These are phyloP conservation scores for Sistotremastrum suecicum DNA, from an alignment of 768 basidiomycete species.

Conservation along the genomic window DNA sequence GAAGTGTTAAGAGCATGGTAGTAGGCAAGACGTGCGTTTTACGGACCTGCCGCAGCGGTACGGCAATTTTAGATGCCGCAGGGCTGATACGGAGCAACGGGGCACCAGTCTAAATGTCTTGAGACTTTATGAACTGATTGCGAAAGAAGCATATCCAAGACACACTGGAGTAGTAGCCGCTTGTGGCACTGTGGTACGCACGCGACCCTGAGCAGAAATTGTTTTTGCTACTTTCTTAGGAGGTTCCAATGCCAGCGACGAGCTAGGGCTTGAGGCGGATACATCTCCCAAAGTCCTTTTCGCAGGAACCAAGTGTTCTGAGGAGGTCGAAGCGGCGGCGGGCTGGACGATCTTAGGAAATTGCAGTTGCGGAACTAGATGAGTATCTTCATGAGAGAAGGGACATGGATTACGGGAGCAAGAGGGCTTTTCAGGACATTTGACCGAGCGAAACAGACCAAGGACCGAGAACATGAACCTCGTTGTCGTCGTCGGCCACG, in stretches of 20 bases:
- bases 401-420: slow-evolving; percentile 45
- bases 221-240: too few species aligned
- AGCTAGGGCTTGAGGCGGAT: too few species aligned
- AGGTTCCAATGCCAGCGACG: too few species aligned
- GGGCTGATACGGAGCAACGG: slow-evolving; percentile 55
- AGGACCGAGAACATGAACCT: slow-evolving; percentile 46
- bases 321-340: too few species aligned
- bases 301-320: too few species aligned
- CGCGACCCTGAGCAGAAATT: too few species aligned
- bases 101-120: slow-evolving; percentile 32
- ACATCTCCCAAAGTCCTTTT: too few species aligned
- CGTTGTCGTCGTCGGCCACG: slow-evolving; percentile 2
- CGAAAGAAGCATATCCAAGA: background rate
- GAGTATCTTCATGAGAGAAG: slow-evolving; percentile 46
- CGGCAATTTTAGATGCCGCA: slow-evolving; percentile 53
- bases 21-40: slow-evolving; percentile 11
- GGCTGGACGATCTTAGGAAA: slow-evolving; percentile 14
- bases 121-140: background rate
- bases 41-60: slow-evolving; percentile 60
- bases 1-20: background rate
- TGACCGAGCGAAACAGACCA: slow-evolving; percentile 39
- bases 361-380: slow-evolving; percentile 21
- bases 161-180: slow-evolving; percentile 12
- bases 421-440: slow-evolving; percentile 39
- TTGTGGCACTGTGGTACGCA: too few species aligned